A percentile compares a stretch with the other conserved stretches of the same genome.
Evolutionary conservation across 768 basidiomycete species (phyloP).

Genomic region (Suillus alpinus): DNA sequence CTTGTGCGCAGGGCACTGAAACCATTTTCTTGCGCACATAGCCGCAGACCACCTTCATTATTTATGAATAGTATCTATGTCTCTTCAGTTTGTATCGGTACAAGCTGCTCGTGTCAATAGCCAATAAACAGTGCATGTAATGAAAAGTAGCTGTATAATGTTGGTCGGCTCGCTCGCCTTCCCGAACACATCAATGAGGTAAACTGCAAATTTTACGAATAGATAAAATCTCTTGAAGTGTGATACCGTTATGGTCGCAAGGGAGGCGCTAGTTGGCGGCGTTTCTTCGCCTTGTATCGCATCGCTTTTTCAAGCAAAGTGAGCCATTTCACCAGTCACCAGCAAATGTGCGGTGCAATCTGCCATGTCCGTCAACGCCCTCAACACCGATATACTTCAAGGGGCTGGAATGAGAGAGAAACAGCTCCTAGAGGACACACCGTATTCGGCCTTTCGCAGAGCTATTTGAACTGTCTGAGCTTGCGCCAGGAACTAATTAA

Average conservation of each 20-base stretch:
- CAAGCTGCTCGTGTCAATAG: background rate
- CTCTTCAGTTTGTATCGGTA: background rate
- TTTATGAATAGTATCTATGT: background rate
- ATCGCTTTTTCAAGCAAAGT: background rate
- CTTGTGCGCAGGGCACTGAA: background rate
- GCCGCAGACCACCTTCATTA: background rate
- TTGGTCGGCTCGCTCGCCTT: background rate
- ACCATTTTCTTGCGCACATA: background rate
- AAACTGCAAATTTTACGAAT: background rate
- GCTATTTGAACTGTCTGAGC: slow-evolving; percentile 29
- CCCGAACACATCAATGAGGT: background rate
- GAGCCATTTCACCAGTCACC: background rate
- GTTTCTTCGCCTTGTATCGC: background rate
- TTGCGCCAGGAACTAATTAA: slow-evolving; percentile 24
- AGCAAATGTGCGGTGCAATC: background rate
- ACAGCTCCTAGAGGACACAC: background rate
- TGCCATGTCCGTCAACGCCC: background rate
- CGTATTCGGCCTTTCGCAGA: slow-evolving; percentile 13
- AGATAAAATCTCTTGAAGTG: background rate
- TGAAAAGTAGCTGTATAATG: background rate
- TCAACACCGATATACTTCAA: background rate
- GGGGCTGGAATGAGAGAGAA: background rate
- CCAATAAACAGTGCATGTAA: background rate
- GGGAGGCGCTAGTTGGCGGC: background rate
- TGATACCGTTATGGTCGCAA: background rate